These are phyloP conservation scores for Alternaria sp. DNA, from an alignment of 2,329 filamentous ascomycete genomes.

Conservation along the genomic window DNA sequence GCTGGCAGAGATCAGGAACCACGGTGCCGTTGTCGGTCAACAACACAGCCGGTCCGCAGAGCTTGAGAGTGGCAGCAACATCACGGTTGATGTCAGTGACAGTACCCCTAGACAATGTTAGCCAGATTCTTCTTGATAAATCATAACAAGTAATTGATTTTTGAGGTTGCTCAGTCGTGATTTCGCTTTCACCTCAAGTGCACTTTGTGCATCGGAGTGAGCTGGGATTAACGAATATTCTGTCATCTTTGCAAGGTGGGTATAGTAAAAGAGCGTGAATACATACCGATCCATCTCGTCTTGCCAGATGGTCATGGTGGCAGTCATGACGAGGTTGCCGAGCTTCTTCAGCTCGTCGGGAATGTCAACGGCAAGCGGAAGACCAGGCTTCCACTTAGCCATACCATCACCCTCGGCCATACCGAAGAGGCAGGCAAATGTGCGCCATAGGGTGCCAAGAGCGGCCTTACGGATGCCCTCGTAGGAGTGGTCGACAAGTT, in stretches of 20 bases:
- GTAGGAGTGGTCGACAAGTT: conserved; percentile 86
- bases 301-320: conserved; percentile 84
- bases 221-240: conserved; percentile 94
- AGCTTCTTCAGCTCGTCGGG: conserved; percentile 83
- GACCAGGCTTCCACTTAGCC: conserved; percentile 86
- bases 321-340: conserved; percentile 83
- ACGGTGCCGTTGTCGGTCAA: conserved; percentile 70
- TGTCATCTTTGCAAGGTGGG: conserved; percentile 71
- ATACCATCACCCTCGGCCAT: conserved; percentile 82
- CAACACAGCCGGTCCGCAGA: conserved; percentile 87
- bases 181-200: conserved; percentile 89
- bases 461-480: conserved; percentile 94
- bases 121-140: conserved; percentile 17
- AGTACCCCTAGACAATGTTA: conserved; percentile 68
- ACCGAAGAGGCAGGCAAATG: conserved; percentile 89
- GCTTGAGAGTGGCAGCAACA: conserved; percentile 87
- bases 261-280: conserved; percentile 13
- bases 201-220: conserved; percentile 94
- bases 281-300: conserved; percentile 95
- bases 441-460: conserved; percentile 90
- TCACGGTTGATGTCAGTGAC: conserved; percentile 97
- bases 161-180: conserved; percentile 63
- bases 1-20: conserved; percentile 78
- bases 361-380: conserved; percentile 84
- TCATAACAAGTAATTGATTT: conserved; percentile 47